Base-by-base conservation (phyloP, 345 rosid genomes). In the Arabis alpina region DNA sequence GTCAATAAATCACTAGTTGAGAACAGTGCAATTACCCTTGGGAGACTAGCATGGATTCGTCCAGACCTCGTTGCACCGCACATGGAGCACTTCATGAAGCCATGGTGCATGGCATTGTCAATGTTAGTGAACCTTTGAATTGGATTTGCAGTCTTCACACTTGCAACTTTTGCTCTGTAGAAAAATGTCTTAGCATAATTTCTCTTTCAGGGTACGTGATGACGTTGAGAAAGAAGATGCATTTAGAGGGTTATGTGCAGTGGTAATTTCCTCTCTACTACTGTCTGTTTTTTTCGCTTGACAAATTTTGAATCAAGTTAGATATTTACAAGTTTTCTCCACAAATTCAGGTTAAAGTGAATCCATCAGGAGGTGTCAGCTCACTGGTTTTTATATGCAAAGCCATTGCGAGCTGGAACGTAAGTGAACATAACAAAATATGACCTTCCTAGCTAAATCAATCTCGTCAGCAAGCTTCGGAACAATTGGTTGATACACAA, bases 161-260 rank as follows among this genome's bases (percentile, higher is more conserved):
- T 54, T 25, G 7, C 54, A 70, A 50, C 24, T 27, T 49, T 30
- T 63, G 30, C 37, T 52, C 34, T 2, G 2, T 13, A 4, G 16
- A 70, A 24, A 19, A 76, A 23, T 14, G 15, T 50, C 67, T 72
- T 47, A 57, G 5, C 48, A 45, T 70, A 54, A 50, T 19, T 60
- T 64, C 44, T 24, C 23, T 70, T 75, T 67, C 83, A 94, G 99
- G 86, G 89, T 91, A 72, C 97, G 91, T 24, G 99, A 94, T 84
- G 99, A 92, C 76, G 75, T 85, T 72, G 99, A 94, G 81, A 94
- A 94, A 80, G 99, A 94, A 74, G 99, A 94, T 83, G 97, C 99
- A 10, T 94, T 94, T 76, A 81, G 87, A 54, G 99, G 99, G 76
- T 85, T 94, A 43, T 94, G 98, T 83, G 98, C 99, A 61, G 83